These are phyloP conservation scores for Pachysolen tannophilus DNA, from an alignment of 805 yeast species.

Conservation along the genomic window DNA sequence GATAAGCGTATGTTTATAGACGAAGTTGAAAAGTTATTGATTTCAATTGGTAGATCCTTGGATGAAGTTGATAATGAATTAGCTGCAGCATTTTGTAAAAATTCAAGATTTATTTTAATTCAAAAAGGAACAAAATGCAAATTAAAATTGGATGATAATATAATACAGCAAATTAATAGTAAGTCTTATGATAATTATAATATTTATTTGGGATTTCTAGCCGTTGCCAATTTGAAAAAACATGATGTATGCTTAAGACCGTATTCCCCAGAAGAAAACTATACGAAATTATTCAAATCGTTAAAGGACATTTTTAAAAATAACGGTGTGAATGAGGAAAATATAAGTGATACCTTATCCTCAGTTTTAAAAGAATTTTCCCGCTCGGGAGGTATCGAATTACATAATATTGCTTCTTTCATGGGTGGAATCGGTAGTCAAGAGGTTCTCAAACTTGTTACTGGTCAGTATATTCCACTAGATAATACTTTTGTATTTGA, in stretches of 20 bases:
- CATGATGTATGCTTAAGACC: slow-evolving; percentile 14
- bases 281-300: slow-evolving; percentile 11
- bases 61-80: slow-evolving; percentile 26
- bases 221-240: slow-evolving; percentile 17
- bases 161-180: background rate
- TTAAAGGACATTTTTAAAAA: slow-evolving; percentile 17
- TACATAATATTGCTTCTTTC: slow-evolving; percentile 56
- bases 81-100: slow-evolving; percentile 50
- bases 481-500: slow-evolving; percentile 67
- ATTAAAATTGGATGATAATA: background rate
- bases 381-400: slow-evolving; percentile 31
- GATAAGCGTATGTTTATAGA: slow-evolving; percentile 38
- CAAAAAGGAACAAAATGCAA: slow-evolving; percentile 28
- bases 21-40: slow-evolving; percentile 22
- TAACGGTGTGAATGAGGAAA: slow-evolving; percentile 1
- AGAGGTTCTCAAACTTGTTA: slow-evolving; percentile 67
- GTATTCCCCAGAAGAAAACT: slow-evolving; percentile 18
- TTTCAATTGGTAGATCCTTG: slow-evolving; percentile 19
- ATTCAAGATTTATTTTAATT: slow-evolving; percentile 44
- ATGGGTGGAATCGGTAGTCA: slow-evolving; percentile 85
- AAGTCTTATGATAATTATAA: slow-evolving; percentile 9
- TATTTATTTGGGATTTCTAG: slow-evolving; percentile 37
- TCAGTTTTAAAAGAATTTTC: slow-evolving; percentile 34
- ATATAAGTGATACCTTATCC: slow-evolving; percentile 27
- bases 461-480: slow-evolving; percentile 75